phyloP scores from a whole-genome alignment of 345 rosid species.

The Cochlearia excelsa region DNA sequence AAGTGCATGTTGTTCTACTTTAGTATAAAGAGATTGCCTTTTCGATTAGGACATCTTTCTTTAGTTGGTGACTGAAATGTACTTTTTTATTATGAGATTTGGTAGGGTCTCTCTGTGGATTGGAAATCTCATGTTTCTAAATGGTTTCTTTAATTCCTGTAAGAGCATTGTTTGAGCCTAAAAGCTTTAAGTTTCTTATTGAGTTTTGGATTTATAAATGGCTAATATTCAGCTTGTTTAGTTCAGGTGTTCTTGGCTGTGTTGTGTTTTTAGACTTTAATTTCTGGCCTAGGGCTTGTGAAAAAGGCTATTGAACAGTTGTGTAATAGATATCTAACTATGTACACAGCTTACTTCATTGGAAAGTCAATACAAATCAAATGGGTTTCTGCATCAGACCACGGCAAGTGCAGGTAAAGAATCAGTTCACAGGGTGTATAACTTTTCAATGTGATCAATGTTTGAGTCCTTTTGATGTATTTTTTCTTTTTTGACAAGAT shows the following conservation, averaged over 20 bases:
- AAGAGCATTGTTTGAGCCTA: slow-evolving; percentile 2
- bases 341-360: slow-evolving; percentile 51
- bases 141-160: background rate
- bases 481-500: slow-evolving; percentile 43
- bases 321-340: slow-evolving; percentile 2
- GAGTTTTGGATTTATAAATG: background rate
- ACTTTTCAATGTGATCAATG: slow-evolving; percentile 9
- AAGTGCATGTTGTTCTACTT: slow-evolving; percentile 8
- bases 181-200: background rate
- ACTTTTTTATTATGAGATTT: slow-evolving; percentile 15
- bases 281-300: slow-evolving; percentile 1
- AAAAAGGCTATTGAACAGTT: slow-evolving; percentile 2
- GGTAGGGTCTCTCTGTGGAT: slow-evolving; percentile 40
- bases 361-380: slow-evolving; percentile 35
- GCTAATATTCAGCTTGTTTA: background rate
- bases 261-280: background rate
- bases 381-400: slow-evolving; percentile 46
- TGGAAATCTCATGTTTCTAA: slow-evolving; percentile 16
- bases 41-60: slow-evolving; percentile 1
- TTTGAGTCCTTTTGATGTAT: slow-evolving; percentile 10
- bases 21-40: background rate
- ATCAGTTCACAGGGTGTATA: slow-evolving; percentile 10
- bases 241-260: slow-evolving; percentile 15
- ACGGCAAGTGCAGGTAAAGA: slow-evolving; percentile 57
- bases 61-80: slow-evolving; percentile 16